phyloP scores from a whole-genome alignment of 768 basidiomycete genomes.

The Pleurotus tuoliensis region DNA sequence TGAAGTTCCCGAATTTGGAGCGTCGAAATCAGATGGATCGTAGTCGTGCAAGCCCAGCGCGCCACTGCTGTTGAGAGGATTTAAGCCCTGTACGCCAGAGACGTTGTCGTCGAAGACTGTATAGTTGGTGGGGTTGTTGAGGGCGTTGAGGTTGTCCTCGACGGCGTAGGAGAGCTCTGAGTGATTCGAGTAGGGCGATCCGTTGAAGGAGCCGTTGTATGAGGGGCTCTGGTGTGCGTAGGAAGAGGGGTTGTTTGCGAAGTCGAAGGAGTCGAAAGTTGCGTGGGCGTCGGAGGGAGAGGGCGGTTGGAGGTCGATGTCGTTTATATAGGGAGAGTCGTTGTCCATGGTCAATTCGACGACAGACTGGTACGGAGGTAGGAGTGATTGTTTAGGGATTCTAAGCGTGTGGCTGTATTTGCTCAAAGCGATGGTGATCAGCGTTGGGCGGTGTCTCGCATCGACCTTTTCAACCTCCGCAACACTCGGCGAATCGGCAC shows the following conservation, averaged over 20 bases:
- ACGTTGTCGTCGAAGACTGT: slow-evolving; percentile 45
- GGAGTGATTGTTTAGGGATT: neutral
- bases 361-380: neutral
- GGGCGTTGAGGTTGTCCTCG: slow-evolving; percentile 32
- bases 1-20: slow-evolving; percentile 42
- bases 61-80: neutral
- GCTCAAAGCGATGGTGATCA: neutral
- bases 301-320: slow-evolving; percentile 21
- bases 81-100: slow-evolving; percentile 12
- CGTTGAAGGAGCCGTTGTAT: slow-evolving; percentile 64
- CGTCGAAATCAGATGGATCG: slow-evolving; percentile 73
- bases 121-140: neutral
- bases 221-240: slow-evolving; percentile 38
- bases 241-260: slow-evolving; percentile 27
- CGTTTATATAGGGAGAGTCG: slow-evolving; percentile 17
- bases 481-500: neutral
- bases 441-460: slow-evolving; percentile 4
- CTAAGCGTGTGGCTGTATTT: neutral
- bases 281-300: slow-evolving; percentile 18
- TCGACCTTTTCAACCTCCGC: neutral
- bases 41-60: slow-evolving; percentile 42
- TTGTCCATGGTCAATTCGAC: neutral
- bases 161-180: slow-evolving; percentile 65
- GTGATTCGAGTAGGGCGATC: slow-evolving; percentile 64
- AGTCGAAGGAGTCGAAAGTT: slow-evolving; percentile 19